Evolutionary conservation across 2,329 filamentous ascomycete genomes (phyloP).

Genomic region (Nigrospora oryzae): DNA sequence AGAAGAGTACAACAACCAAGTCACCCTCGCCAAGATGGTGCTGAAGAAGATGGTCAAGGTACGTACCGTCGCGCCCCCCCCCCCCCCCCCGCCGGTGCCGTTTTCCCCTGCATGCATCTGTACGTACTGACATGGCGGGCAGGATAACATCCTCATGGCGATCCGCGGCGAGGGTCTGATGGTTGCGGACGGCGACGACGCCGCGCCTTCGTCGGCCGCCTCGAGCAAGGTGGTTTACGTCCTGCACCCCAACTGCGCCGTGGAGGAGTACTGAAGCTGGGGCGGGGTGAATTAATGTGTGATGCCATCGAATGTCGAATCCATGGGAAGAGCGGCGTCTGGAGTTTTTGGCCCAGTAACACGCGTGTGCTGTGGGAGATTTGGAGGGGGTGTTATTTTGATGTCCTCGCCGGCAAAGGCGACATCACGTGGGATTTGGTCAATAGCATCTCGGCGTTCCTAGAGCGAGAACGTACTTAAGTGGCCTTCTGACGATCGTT

Average conservation of each 20-base stretch:
- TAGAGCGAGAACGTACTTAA: too few relatives aligned
- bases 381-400: too few relatives aligned
- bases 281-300: too few relatives aligned
- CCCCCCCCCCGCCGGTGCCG: background rate
- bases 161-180: conserved; percentile 54
- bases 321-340: too few relatives aligned
- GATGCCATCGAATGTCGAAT: too few relatives aligned
- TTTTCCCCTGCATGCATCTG: background rate
- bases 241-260: conserved; percentile 85
- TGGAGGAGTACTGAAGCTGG: conserved; percentile 45
- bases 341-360: too few relatives aligned
- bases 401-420: too few relatives aligned
- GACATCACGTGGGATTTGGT: too few relatives aligned
- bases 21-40: conserved; percentile 49
- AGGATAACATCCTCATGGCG: conserved; percentile 84
- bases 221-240: conserved; percentile 64
- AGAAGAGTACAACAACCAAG: conserved; percentile 70
- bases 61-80: conserved; percentile 21
- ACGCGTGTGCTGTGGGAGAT: too few relatives aligned
- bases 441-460: too few relatives aligned
- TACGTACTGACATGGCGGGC: conserved; percentile 16
- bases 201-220: conserved; percentile 25
- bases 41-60: conserved; percentile 95
- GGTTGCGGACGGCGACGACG: conserved; percentile 30
- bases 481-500: too few relatives aligned